Base-by-base conservation (phyloP, 306 rosid species). In the Erythrophleum fordii region DNA sequence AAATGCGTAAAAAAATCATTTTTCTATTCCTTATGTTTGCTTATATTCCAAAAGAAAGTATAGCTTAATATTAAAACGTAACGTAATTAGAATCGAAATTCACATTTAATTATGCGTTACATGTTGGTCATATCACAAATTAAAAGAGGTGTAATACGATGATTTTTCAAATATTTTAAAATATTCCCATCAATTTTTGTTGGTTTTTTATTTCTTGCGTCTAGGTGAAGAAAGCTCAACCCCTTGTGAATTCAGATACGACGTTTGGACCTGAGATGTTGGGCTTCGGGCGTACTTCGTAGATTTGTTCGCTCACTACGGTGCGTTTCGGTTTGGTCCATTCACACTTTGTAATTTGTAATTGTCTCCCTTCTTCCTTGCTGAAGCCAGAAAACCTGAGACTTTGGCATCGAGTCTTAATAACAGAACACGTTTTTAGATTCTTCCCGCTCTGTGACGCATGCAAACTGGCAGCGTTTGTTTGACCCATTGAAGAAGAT, bases 361-460 rank as follows among this genome's bases (percentile, higher is more conserved):
- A 35, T 8, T 34, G 45, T 18, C 70, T 2, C 18, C 69, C 6
- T 10, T 35, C n/a, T 10, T 44, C 69, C 41, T 8, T 8, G 28
- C 48, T 9, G 48, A 37, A 3, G 10, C 34, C 51, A 3, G 51
- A 3, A 14, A 46, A 46, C 5, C 22, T 10, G 14, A 6, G 16
- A 12, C 10, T 8, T 61, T 9, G 48, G 28, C 20, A 37, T 35
- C 48, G 31, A 39, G 6, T 44, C 12, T 69, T 11, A 35, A 6
- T 23, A 12, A 5, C n/a, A 5, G 2, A 5, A 61, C 29, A 14
- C 23, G 35, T 7, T 28, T 28, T 37, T 8, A 25, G 77, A 86
- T 84, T 86, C 89, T 83, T 91, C 69, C 83, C 35, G 29, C 2
- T 49, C 61, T 2, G 23, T 4, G 10, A 85, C 79, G 83, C 76